phyloP scores from a whole-genome alignment of 2,329 filamentous ascomycete genomes.

The Zymoseptoria passerinii region DNA sequence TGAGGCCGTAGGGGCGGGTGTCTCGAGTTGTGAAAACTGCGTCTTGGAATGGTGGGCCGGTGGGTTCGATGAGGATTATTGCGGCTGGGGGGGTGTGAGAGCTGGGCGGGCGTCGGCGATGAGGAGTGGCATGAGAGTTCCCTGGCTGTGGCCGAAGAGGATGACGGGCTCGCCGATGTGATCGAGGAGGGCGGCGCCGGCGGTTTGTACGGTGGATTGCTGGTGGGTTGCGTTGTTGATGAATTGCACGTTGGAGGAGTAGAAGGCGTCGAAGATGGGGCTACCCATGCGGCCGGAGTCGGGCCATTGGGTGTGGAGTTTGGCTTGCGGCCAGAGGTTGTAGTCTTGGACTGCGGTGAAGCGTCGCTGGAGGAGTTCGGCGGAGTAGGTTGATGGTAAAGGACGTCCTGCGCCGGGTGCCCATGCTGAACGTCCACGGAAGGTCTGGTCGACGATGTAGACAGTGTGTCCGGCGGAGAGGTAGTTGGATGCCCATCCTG shows the following conservation, averaged over 20 bases:
- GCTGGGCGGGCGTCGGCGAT: slow-evolving; percentile 43
- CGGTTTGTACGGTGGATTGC: neutral
- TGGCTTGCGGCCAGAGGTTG: slow-evolving; percentile 36
- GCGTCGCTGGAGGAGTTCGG: slow-evolving; percentile 26
- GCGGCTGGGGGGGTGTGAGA: slow-evolving; percentile 41
- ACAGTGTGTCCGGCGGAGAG: slow-evolving; percentile 39
- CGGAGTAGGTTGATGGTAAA: slow-evolving; percentile 7
- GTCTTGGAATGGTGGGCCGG: slow-evolving; percentile 43
- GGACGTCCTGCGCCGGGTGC: slow-evolving; percentile 12
- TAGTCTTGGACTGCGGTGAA: slow-evolving; percentile 33
- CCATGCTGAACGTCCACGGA: slow-evolving; percentile 27
- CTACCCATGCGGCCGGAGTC: slow-evolving; percentile 36
- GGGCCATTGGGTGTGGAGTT: slow-evolving; percentile 39
- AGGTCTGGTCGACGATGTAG: slow-evolving; percentile 38
- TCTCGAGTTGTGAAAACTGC: slow-evolving; percentile 6
- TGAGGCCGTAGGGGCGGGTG: slow-evolving; percentile 28
- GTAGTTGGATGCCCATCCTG: slow-evolving; percentile 43
- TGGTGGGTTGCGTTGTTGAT: slow-evolving; percentile 29
- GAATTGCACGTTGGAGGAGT: slow-evolving; percentile 37
- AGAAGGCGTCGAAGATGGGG: slow-evolving; percentile 43
- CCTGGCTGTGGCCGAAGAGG: slow-evolving; percentile 45
- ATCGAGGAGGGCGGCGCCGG: slow-evolving; percentile 32
- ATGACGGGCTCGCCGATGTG: slow-evolving; percentile 34
- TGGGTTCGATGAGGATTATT: slow-evolving; percentile 46
- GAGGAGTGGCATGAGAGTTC: slow-evolving; percentile 39